Percentiles rank a stretch among this genome's conserved stretches.
Conservation (phyloP, 805 yeast species). For the Lipomyces sp. region DNA sequence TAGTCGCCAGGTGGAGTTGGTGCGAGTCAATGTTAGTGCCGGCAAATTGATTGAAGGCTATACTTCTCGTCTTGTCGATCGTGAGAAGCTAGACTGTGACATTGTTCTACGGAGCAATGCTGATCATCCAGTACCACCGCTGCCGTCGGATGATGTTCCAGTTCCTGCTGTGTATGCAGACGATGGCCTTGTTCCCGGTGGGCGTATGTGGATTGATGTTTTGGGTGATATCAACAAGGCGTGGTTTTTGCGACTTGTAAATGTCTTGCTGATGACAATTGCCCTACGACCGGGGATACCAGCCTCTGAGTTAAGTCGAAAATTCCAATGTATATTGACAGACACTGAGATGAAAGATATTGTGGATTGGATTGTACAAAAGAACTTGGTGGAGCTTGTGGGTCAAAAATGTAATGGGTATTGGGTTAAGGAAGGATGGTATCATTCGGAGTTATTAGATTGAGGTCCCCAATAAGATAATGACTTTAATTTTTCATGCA, state of each 20-base stretch:
- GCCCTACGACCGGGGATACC: conserved; percentile 63
- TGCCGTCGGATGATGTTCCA: conserved; percentile 7
- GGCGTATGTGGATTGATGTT: conserved; percentile 73
- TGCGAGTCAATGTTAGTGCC: conserved; percentile 59
- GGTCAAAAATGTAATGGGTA: conserved; percentile 37
- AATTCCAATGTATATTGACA: conserved; percentile 40
- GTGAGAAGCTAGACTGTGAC: conserved; percentile 68
- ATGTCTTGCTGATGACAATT: conserved; percentile 53
- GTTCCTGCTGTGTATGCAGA: conserved; percentile 15
- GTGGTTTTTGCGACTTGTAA: conserved; percentile 65
- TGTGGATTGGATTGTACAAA: conserved; percentile 41
- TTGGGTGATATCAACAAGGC: conserved; percentile 61
- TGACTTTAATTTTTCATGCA: not conserved
- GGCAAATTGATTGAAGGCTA: conserved; percentile 60
- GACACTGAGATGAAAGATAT: conserved; percentile 40
- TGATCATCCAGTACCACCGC: conserved; percentile 16
- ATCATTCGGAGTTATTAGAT: conserved; percentile 19
- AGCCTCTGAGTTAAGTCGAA: conserved; percentile 37
- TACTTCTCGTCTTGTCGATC: conserved; percentile 75
- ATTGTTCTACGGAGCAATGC: conserved; percentile 50
- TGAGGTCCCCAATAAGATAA: not conserved
- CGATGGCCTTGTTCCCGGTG: conserved; percentile 50
- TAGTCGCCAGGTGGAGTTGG: conserved; percentile 49
- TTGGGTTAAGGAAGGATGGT: conserved; percentile 41
- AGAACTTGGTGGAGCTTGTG: conserved; percentile 18